Evolutionary conservation across 345 rosid genomes (phyloP).

Genomic region (Salix suchowensis): DNA sequence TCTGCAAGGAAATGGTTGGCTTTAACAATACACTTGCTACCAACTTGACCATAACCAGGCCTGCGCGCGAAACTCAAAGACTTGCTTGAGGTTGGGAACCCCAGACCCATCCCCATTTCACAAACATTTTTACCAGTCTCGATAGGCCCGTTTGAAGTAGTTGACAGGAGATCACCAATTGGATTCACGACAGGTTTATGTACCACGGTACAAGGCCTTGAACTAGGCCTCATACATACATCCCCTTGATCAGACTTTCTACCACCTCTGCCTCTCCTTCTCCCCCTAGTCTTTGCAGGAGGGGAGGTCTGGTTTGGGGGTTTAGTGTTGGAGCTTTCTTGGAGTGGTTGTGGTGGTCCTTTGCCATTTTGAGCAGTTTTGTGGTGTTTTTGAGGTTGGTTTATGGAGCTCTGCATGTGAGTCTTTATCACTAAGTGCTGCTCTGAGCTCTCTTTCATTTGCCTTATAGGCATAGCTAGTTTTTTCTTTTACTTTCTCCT

Average conservation of each 20-base stretch:
- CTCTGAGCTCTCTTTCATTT: conserved; percentile 77
- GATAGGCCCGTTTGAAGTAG: conserved; percentile 26
- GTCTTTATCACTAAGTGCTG: conserved; percentile 65
- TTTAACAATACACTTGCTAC: conserved; percentile 91
- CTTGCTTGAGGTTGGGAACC: conserved; percentile 62
- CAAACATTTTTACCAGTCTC: conserved; percentile 22
- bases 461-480: conserved; percentile 71
- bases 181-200: conserved; percentile 46
- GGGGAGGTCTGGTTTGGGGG: conserved; percentile 58
- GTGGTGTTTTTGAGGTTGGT: conserved; percentile 47
- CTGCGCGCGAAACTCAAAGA: conserved; percentile 66
- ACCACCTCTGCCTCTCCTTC: conserved; percentile 95
- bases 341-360: conserved; percentile 44
- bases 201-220: conserved; percentile 74
- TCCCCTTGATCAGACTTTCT: conserved; percentile 89
- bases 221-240: conserved; percentile 82
- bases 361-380: conserved; percentile 72
- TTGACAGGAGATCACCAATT: conserved; percentile 24
- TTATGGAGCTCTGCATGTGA: conserved; percentile 55
- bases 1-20: conserved; percentile 96
- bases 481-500: background rate
- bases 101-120: conserved; percentile 45
- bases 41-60: conserved; percentile 86
- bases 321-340: conserved; percentile 35
- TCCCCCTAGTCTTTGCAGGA: conserved; percentile 54